Base-by-base conservation (phyloP, 495 filamentous ascomycete genomes). In the Chaetomium cochliodes region DNA sequence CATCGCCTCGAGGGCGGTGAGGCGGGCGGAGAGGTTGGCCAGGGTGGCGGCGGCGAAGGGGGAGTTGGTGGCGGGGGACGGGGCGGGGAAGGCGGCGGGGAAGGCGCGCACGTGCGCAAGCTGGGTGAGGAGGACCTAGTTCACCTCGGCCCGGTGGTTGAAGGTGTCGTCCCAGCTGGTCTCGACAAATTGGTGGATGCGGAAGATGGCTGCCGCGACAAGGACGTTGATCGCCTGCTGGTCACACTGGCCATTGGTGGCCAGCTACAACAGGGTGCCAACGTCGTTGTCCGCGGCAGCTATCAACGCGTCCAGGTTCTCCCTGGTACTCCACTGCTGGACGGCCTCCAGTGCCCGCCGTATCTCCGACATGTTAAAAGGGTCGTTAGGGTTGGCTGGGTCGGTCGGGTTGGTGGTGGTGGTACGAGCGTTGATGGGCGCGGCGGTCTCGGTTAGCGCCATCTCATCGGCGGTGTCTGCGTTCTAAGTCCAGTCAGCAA, bases 401-500 rank as follows among this genome's bases (percentile, higher is more conserved):
- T 30, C 28, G 28, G 28, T 30, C 28, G 28, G 2, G 28, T 30
- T 6, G 28, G 28, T 30, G 28, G 28, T 30, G 39, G 39, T 41
- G 13, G 4, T 15, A 9, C 13, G 13, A 11, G 28, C 26, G 16
- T 28, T 7, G 9, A 1, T 13, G 51, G 23, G 13, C 25, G 28
- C 50, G 25, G 16, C 16, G 23, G 23, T 3, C 8, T 13, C 50
- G 9, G 1, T 12, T 25, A 18, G 9, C 11, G 26, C 26, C 1
- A 13, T 7, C 23, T 51, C 49, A 20, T 23, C 9, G 7, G 6
- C 23, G 49, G 20, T 26, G 49, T 25, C 51, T 53, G 25, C 51
- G 25, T 23, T 30, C 51, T 53, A 53, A 30, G 51, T 53, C 51
- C 51, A 53, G 51, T 53, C 51, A 53, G 51, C 51, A 53, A 53